A percentile compares a stretch with the other conserved stretches of the same genome.
phyloP scores from a whole-genome alignment of 2,329 filamentous ascomycete species.

The Davidsoniella eucalypti region DNA sequence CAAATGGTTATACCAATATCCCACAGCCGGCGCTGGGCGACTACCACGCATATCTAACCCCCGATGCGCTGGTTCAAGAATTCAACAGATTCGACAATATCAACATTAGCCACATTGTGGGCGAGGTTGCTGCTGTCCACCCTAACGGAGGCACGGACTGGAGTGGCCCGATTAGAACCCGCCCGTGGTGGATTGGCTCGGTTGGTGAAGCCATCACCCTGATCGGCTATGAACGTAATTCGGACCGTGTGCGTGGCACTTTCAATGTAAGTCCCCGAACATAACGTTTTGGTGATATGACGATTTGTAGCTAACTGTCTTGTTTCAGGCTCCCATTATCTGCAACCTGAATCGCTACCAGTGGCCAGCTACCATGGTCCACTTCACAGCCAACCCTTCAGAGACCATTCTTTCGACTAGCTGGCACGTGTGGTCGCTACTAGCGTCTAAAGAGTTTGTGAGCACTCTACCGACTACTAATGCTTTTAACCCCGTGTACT shows the following conservation, averaged over 20 bases:
- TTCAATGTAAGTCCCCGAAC: constrained; percentile 22
- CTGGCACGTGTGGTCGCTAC: constrained; percentile 33
- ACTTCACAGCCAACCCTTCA: constrained; percentile 30
- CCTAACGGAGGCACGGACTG: constrained; percentile 35
- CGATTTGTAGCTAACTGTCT: not conserved
- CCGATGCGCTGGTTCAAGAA: constrained; percentile 30
- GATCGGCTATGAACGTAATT: constrained; percentile 48
- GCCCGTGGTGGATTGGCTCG: constrained; percentile 41
- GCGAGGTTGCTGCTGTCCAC: constrained; percentile 36
- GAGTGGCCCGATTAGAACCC: constrained; percentile 27
- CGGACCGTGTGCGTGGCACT: constrained; percentile 37
- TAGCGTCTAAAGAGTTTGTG: constrained; percentile 29
- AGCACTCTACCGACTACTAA: constrained; percentile 28
- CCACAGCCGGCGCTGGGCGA: constrained; percentile 28
- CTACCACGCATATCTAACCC: constrained; percentile 35
- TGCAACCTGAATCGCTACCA: constrained; percentile 34
- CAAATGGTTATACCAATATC: constrained; percentile 25
- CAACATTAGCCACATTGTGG: constrained; percentile 21
- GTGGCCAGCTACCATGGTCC: constrained; percentile 34
- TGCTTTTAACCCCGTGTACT: constrained; percentile 30
- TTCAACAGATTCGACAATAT: constrained; percentile 39
- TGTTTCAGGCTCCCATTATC: constrained; percentile 26
- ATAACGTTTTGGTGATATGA: not conserved
- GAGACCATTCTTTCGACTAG: constrained; percentile 33
- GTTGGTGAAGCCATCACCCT: constrained; percentile 50